These are phyloP conservation scores for Patellaria atrata DNA, from an alignment of 495 filamentous ascomycete species.

Conservation along the genomic window DNA sequence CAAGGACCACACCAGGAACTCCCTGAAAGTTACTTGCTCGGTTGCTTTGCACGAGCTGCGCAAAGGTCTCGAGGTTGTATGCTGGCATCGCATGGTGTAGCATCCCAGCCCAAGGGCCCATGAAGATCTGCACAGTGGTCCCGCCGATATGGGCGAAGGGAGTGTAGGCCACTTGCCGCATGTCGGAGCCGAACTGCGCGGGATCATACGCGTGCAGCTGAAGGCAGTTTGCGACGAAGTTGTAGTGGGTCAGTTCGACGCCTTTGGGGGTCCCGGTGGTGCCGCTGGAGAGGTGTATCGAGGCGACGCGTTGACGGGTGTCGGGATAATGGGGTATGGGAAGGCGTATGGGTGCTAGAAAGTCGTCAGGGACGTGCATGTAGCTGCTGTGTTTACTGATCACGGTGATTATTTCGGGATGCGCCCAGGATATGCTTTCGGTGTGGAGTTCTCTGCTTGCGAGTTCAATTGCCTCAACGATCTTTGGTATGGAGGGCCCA, in stretches of 20 bases:
- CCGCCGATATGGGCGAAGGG: constrained; percentile 29
- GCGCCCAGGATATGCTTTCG: not conserved
- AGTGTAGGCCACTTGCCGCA: constrained; percentile 25
- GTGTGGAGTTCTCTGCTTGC: not conserved
- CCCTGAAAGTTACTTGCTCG: constrained; percentile 10
- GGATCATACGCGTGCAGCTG: constrained; percentile 26
- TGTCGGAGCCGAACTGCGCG: constrained; percentile 18
- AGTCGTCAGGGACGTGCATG: constrained; percentile 6
- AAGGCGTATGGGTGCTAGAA: constrained; percentile 14
- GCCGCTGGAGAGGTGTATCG: constrained; percentile 9
- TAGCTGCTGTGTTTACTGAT: constrained; percentile 1
- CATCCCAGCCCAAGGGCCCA: constrained; percentile 11
- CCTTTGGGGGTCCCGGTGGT: constrained; percentile 17
- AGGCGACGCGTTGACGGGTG: constrained; percentile 8
- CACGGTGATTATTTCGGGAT: constrained; percentile 7
- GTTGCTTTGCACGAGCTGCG: constrained; percentile 6
- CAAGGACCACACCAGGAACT: constrained; percentile 9
- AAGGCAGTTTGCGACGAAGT: constrained; percentile 14
- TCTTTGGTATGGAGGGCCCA: constrained; percentile 8
- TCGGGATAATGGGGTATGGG: constrained; percentile 27
- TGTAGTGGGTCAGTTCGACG: constrained; percentile 13
- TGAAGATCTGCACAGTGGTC: constrained; percentile 26
- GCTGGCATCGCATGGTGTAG: constrained; percentile 12
- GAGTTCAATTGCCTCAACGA: constrained; percentile 7
- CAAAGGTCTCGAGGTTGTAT: constrained; percentile 11